Evolutionary conservation across 768 basidiomycete species (phyloP).

Genomic region (Agaricus sinodeliciosus): DNA sequence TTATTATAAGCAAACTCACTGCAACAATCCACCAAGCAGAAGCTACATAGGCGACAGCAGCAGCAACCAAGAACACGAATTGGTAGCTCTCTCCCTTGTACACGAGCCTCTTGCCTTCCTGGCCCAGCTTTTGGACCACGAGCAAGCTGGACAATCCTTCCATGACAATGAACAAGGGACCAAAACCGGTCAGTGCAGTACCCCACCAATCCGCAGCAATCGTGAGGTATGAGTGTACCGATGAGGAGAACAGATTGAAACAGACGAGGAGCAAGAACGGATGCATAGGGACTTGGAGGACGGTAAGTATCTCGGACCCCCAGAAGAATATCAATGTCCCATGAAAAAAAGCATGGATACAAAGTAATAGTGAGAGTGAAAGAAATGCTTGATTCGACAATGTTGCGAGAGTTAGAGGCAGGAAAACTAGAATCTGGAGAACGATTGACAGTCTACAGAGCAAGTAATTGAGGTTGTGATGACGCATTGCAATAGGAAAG

Average conservation of each 20-base stretch:
- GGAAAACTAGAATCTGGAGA: constrained; percentile 74
- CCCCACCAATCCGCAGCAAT: constrained; percentile 69
- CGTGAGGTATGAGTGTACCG: constrained; percentile 50
- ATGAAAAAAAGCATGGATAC: constrained; percentile 73
- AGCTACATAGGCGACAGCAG: constrained; percentile 73
- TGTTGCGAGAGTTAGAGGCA: constrained; percentile 80
- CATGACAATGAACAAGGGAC: constrained; percentile 74
- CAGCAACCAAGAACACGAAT: constrained; percentile 66
- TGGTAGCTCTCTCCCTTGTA: constrained; percentile 69
- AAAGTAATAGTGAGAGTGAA: constrained; percentile 71
- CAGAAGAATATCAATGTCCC: constrained; percentile 70
- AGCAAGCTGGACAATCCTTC: constrained; percentile 82
- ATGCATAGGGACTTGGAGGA: constrained; percentile 83
- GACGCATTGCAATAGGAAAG: neutral
- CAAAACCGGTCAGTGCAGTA: constrained; percentile 57
- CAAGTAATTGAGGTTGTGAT: constrained; percentile 2
- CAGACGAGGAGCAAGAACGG: constrained; percentile 80
- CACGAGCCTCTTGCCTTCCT: constrained; percentile 66
- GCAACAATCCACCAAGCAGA: constrained; percentile 85
- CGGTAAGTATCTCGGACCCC: constrained; percentile 63
- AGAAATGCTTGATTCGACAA: constrained; percentile 77
- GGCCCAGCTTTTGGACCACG: constrained; percentile 76
- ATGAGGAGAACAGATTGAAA: constrained; percentile 77
- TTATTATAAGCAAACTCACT: constrained; percentile 36
- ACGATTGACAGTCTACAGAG: constrained; percentile 60